phyloP scores from a whole-genome alignment of 1,139 yeast genomes.

The Cylindricascospora bacillispora region DNA sequence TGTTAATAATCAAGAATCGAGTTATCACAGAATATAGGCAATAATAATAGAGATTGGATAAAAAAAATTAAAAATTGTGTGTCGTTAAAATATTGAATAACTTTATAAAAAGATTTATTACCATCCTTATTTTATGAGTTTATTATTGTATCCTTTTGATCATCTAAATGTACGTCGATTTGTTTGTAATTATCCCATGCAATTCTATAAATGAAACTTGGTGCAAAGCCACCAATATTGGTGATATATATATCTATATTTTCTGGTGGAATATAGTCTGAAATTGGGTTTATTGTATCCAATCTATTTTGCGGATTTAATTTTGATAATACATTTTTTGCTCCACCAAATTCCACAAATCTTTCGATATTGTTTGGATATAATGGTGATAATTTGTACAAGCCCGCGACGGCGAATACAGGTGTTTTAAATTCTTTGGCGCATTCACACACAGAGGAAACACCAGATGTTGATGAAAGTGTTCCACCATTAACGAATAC shows the following conservation, averaged over 20 bases:
- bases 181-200: constrained; percentile 88
- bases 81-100: background rate
- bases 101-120: background rate
- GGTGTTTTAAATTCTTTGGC: constrained; percentile 94
- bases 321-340: constrained; percentile 30
- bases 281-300: constrained; percentile 83
- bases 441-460: constrained; percentile 85
- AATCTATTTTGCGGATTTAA: constrained; percentile 34
- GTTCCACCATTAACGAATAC: constrained; percentile 97
- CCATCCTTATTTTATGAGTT: background rate
- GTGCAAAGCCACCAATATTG: constrained; percentile 92
- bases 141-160: constrained; percentile 2
- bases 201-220: constrained; percentile 88
- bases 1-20: no score
- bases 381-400: constrained; percentile 83
- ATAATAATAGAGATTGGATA: background rate
- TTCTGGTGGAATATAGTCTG: constrained; percentile 88
- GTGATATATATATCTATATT: constrained; percentile 89
- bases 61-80: background rate
- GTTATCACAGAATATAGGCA: background rate
- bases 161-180: constrained; percentile 54
- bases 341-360: constrained; percentile 85
- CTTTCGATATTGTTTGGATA: constrained; percentile 88
- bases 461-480: constrained; percentile 70
- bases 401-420: constrained; percentile 88